phyloP scores from a whole-genome alignment of 306 rosid genomes.

The Fagus sylvatica region DNA sequence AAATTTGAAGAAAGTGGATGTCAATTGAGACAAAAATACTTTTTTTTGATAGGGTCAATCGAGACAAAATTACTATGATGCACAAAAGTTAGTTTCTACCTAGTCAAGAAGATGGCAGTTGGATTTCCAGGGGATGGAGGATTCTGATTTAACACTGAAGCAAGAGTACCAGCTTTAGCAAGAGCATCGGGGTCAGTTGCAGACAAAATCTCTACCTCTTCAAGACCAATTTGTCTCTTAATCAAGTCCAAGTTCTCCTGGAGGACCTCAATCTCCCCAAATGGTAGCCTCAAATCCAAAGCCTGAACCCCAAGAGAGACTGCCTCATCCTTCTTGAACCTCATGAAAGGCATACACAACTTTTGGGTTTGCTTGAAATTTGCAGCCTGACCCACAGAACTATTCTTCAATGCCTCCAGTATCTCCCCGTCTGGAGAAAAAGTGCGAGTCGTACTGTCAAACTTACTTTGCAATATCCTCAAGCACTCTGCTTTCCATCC shows the following conservation, averaged over 20 bases:
- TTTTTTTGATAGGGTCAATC: no score
- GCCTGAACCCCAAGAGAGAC: slow-evolving; percentile 68
- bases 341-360: slow-evolving; percentile 84
- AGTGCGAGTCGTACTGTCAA: slow-evolving; percentile 36
- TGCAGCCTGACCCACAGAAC: slow-evolving; percentile 60
- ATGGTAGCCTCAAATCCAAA: slow-evolving; percentile 70
- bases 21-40: no score
- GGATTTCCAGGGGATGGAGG: slow-evolving; percentile 92
- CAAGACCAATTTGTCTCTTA: slow-evolving; percentile 76
- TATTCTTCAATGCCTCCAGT: slow-evolving; percentile 53
- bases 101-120: slow-evolving; percentile 71
- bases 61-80: background rate
- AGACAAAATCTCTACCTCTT: slow-evolving; percentile 66
- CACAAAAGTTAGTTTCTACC: slow-evolving; percentile 16
- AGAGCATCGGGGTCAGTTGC: slow-evolving; percentile 55
- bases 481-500: slow-evolving; percentile 94
- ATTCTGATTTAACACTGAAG: slow-evolving; percentile 56
- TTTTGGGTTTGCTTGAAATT: slow-evolving; percentile 65
- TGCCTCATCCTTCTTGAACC: slow-evolving; percentile 78
- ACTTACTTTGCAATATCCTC: slow-evolving; percentile 58
- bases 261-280: slow-evolving; percentile 85
- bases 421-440: slow-evolving; percentile 64
- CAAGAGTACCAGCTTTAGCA: slow-evolving; percentile 66
- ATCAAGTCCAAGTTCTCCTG: slow-evolving; percentile 71
- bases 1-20: background rate